A percentile compares a stretch with the other conserved stretches of the same genome.
Conservation (phyloP, 108 stramenopile species). For the Nannochloropsis granulata region DNA sequence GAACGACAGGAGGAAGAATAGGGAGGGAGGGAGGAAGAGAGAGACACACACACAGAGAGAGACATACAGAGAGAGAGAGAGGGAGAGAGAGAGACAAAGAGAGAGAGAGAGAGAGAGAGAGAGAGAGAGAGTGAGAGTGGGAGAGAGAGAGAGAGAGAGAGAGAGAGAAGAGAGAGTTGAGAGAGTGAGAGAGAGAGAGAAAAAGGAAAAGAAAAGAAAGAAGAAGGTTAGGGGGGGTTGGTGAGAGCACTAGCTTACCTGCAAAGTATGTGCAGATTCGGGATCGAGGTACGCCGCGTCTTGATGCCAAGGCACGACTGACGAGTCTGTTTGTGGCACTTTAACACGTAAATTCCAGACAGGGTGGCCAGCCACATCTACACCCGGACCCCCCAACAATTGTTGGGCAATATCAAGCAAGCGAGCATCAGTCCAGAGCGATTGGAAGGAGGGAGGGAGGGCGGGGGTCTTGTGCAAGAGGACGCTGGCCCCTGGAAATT, state of each 20-base stretch:
- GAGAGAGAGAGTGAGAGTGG: not conserved
- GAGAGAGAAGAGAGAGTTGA: not conserved
- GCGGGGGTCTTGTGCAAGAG: not conserved
- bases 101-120: no score
- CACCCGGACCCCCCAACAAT: not conserved
- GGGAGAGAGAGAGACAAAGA: no score
- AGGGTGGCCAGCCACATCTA: not conserved
- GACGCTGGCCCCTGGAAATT: not conserved
- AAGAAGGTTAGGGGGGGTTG: not conserved
- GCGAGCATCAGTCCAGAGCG: not conserved
- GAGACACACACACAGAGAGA: no score
- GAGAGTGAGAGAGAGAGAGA: not conserved
- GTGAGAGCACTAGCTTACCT: not conserved
- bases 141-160: not conserved
- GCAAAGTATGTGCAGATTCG: not conserved
- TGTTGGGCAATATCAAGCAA: not conserved
- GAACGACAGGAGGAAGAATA: not conserved
- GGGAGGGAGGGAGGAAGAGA: not conserved
- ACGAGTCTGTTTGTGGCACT: not conserved
- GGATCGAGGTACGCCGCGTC: not conserved
- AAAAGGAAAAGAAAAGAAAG: not conserved
- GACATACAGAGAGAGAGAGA: no score
- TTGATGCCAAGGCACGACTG: not conserved
- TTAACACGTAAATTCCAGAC: not conserved
- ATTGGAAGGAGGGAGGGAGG: not conserved